Conservation (phyloP, 441 rosid genomes). For the Metrosideros polymorpha region DNA sequence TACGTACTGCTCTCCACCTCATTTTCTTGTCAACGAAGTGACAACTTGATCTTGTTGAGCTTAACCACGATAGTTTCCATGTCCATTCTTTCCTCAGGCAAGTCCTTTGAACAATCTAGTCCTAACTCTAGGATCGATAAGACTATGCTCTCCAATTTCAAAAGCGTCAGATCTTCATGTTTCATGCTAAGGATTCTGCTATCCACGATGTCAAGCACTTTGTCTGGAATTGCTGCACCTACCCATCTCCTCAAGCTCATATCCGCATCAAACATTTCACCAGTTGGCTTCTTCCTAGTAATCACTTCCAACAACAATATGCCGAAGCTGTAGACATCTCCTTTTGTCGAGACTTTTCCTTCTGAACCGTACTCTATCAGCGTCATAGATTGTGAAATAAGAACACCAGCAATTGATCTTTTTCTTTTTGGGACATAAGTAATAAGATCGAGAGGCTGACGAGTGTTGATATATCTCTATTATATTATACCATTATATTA, state of each 20-base stretch:
- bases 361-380: not conserved
- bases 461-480: not conserved
- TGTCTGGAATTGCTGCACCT: not conserved
- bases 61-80: not conserved
- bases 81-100: not conserved
- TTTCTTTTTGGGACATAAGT: not conserved
- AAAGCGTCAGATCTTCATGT: not conserved
- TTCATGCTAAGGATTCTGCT: not conserved
- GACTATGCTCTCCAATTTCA: not conserved
- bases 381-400: not conserved
- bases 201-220: not conserved
- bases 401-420: not conserved
- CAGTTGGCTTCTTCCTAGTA: constrained; percentile 4
- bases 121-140: not conserved
- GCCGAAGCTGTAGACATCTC: constrained; percentile 22
- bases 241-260: not conserved
- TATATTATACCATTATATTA: not conserved
- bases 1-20: not conserved
- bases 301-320: constrained; percentile 13
- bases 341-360: not conserved
- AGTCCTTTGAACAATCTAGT: not conserved
- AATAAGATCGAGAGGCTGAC: not conserved
- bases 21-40: not conserved
- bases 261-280: constrained; percentile 5
- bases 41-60: not conserved